Evolutionary conservation across 2,329 filamentous ascomycete genomes (phyloP).

Genomic region (Aureobasidium sp.): DNA sequence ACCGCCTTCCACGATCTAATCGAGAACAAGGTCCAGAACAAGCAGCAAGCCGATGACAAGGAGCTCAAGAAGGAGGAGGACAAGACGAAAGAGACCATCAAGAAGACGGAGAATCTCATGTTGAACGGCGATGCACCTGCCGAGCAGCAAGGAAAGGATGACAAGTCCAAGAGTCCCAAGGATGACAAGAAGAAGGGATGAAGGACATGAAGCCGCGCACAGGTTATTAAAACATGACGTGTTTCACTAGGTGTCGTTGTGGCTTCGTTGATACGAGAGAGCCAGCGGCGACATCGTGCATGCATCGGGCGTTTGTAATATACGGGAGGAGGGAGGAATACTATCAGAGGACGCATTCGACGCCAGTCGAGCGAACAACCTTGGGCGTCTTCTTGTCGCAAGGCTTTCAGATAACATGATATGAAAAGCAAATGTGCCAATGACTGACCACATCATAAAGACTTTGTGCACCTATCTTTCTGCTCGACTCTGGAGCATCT

Average conservation of each 20-base stretch:
- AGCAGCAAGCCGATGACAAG: conserved; percentile 93
- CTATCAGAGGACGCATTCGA: conserved; percentile 1
- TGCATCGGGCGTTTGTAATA: conserved; percentile 14
- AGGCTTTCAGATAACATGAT: conserved; percentile 5
- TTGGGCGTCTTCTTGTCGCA: neutral
- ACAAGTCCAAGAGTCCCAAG: conserved; percentile 35
- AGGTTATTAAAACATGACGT: conserved; percentile 3
- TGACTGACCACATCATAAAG: neutral
- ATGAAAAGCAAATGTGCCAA: conserved; percentile 6
- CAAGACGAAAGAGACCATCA: conserved; percentile 45
- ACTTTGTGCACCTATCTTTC: neutral
- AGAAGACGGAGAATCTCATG: conserved; percentile 59
- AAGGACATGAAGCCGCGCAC: conserved; percentile 5
- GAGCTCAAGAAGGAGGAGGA: conserved; percentile 67
- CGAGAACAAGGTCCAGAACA: conserved; percentile 99
- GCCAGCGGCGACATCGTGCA: neutral
- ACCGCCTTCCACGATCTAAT: conserved; percentile 99
- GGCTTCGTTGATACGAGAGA: neutral
- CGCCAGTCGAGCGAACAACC: neutral
- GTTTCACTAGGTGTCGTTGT: neutral
- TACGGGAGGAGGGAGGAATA: neutral
- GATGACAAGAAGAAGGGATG: conserved; percentile 45
- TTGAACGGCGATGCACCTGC: conserved; percentile 47
- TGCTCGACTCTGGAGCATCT: conserved; percentile 8
- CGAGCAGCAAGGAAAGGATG: conserved; percentile 33